A percentile compares a stretch with the other conserved stretches of the same genome.
phyloP scores from a whole-genome alignment of 228 moss, liverwort and hornwort genomes.

The Sphagnum magellanicum region DNA sequence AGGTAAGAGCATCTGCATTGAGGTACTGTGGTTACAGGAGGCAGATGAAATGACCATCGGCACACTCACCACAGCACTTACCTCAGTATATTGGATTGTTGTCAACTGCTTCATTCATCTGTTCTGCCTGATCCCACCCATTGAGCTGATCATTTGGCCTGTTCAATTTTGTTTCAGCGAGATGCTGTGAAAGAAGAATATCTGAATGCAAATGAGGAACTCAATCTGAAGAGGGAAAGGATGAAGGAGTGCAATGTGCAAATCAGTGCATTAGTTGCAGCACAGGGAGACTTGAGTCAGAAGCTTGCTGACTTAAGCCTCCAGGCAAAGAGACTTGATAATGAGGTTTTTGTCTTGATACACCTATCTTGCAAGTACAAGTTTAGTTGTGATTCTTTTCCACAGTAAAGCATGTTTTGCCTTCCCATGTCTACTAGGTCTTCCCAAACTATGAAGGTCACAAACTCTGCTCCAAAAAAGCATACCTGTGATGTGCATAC shows the following conservation, averaged over 20 bases:
- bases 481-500: not conserved
- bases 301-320: slow-evolving; percentile 73
- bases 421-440: not conserved
- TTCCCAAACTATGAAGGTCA: no score
- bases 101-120: no score
- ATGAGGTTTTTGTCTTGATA: slow-evolving; percentile 50
- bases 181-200: slow-evolving; percentile 53
- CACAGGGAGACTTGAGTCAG: slow-evolving; percentile 63
- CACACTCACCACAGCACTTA: no score
- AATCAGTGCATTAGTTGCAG: slow-evolving; percentile 66
- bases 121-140: no score
- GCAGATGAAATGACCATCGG: no score
- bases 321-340: slow-evolving; percentile 78
- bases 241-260: slow-evolving; percentile 83
- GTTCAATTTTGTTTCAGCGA: slow-evolving; percentile 39
- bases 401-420: not conserved
- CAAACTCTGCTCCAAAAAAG: no score
- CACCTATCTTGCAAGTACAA: not conserved
- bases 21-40: not conserved
- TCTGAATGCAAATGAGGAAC: slow-evolving; percentile 50
- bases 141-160: not conserved
- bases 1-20: slow-evolving; percentile 30
- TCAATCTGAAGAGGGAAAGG: slow-evolving; percentile 59
- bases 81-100: no score
- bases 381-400: not conserved